A percentile compares a stretch with the other conserved stretches of the same genome.
phyloP scores from a whole-genome alignment of 306 rosid genomes.

The Spatholobus suberectus region DNA sequence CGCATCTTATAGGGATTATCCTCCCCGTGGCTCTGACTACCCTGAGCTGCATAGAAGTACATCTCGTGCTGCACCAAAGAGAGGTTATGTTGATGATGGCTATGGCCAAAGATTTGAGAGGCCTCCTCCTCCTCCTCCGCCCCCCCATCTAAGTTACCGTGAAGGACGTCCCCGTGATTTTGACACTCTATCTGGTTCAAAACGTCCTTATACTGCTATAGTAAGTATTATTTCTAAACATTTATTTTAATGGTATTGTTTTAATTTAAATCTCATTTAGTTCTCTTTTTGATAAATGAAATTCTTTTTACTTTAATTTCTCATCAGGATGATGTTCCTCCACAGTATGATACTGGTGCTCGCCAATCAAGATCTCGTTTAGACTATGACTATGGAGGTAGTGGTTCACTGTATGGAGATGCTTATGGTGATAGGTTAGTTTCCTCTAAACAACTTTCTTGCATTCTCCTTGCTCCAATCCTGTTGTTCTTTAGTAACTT shows the following conservation, averaged over 20 bases:
- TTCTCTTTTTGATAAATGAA: not conserved
- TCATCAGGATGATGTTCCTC: constrained; percentile 81
- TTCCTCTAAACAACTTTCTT: constrained; percentile 11
- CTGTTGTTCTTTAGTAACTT: constrained; percentile 6
- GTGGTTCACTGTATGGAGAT: constrained; percentile 80
- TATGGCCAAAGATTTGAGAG: constrained; percentile 84
- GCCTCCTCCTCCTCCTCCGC: constrained; percentile 65
- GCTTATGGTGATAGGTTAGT: constrained; percentile 85
- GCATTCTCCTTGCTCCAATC: not conserved
- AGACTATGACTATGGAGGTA: constrained; percentile 82
- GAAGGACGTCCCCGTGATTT: constrained; percentile 81
- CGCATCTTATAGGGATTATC: constrained; percentile 73
- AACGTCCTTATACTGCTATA: constrained; percentile 78
- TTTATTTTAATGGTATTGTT: not conserved
- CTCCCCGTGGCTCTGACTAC: constrained; percentile 69
- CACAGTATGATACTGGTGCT: constrained; percentile 71
- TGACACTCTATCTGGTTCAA: constrained; percentile 77
- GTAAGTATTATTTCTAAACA: constrained; percentile 49
- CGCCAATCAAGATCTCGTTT: constrained; percentile 90
- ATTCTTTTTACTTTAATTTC: not conserved
- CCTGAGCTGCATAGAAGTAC: constrained; percentile 69
- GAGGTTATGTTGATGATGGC: constrained; percentile 84
- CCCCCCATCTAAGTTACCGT: constrained; percentile 69
- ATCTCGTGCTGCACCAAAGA: constrained; percentile 64
- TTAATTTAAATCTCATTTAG: not conserved